These are phyloP conservation scores for Radiomyces spectabilis DNA, from an alignment of 192 early-diverging fungal genomes.

Conservation along the genomic window DNA sequence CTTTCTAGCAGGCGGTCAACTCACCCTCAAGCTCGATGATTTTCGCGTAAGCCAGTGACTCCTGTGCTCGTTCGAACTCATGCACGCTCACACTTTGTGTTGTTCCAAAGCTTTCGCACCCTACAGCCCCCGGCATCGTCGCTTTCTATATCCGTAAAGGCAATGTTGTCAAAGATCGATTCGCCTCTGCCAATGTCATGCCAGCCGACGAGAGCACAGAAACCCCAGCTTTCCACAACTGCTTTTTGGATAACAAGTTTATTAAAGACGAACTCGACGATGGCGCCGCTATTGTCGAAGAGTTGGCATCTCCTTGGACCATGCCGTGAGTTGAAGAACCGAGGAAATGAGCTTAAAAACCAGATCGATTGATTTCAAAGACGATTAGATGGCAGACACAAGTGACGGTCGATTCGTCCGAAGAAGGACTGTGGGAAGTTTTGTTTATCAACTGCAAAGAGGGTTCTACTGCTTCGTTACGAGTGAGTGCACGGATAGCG, in stretches of 20 bases:
- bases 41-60: conserved; percentile 11
- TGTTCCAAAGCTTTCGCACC: conserved; percentile 12
- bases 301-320: conserved; percentile 5
- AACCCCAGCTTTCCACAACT: conserved; percentile 24
- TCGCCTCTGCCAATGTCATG: conserved; percentile 17
- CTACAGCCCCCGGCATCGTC: conserved; percentile 8
- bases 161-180: conserved; percentile 6
- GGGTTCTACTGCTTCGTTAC: too few relatives aligned
- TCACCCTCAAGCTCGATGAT: conserved; percentile 29
- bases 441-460: conserved; percentile 39
- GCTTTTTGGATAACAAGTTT: conserved; percentile 33
- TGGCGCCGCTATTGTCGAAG: conserved; percentile 14
- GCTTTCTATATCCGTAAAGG: conserved; percentile 25
- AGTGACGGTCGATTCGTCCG: conserved; percentile 15
- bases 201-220: conserved; percentile 17
- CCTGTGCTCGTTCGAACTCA: background rate
- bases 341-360: background rate
- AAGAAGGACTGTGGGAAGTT: conserved; percentile 39
- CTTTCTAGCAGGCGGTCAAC: conserved; percentile 34
- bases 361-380: background rate
- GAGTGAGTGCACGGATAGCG: too few relatives aligned
- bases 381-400: conserved; percentile 21
- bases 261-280: conserved; percentile 33
- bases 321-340: background rate
- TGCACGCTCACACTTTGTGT: background rate